Evolutionary conservation across 2,329 filamentous ascomycete genomes (phyloP), one percentile per base, ranked within the genome.

Genomic region (Fusarium neocosmosporiellum): DNA sequence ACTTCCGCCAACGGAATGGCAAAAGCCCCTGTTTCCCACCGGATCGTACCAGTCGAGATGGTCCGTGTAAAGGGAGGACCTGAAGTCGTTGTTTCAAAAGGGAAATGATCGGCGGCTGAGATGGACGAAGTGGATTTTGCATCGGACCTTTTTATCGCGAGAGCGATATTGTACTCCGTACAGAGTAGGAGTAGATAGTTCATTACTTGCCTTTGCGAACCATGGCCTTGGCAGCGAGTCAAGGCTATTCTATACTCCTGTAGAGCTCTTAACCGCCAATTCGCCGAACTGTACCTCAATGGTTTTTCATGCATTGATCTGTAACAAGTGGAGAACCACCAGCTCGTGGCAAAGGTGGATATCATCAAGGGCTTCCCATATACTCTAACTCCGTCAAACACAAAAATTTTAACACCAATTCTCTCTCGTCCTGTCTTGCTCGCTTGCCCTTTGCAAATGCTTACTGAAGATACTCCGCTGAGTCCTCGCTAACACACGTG

Each of bases 21-120:
- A 18, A 33, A 31, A 8, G 9, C 57, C 57, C 57, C 37, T 59
- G 37, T n/a, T 34, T 36, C 33, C 11, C 22, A 58, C 54, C 33
- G 33, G 33, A 57, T 37, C 31, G 53, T 58, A 24, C 54, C 34
- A 27, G 55, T 22, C 31, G 18, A 16, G 18, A 31, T 16, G 24
- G 55, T 22, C 36, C 36, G 36, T 59, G 55, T 43, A 34, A 27
- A 16, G 14, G 7, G 29, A 16, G 55, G 55, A 41, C 48, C 27
- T 53, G 37, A 31, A 36, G 39, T 29, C 2, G 7, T 13, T 9
- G 16, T 33, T 46, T 59, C 24, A 5, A 34, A 43, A 59, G 11
- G 57, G 57, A 36, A 61, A 61, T 61, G 59, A 61, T 61, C 59
- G 3, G 59, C 59, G 33, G 33, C 39, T 18, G 14, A 33, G 57